phyloP scores from a whole-genome alignment of 768 basidiomycete genomes.

The Trametes cinnabarina region DNA sequence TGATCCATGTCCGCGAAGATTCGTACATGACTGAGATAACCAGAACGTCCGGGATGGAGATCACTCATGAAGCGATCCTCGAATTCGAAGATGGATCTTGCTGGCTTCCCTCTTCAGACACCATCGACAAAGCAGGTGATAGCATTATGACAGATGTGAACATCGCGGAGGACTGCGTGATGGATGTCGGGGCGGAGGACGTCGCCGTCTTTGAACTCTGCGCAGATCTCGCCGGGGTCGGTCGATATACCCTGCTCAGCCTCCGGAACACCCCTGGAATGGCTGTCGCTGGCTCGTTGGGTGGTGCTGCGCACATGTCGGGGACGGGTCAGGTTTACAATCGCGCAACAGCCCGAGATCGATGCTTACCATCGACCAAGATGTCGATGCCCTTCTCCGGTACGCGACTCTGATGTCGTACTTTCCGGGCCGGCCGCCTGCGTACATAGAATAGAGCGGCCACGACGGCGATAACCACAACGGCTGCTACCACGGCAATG shows the following conservation, averaged over 20 bases:
- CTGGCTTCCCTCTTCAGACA: constrained; percentile 15
- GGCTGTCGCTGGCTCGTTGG: not conserved
- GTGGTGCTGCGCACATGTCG: not conserved
- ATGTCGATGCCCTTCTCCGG: constrained; percentile 14
- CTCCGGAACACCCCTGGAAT: not conserved
- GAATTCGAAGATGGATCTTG: not conserved
- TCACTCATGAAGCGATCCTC: not conserved
- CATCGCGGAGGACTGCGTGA: constrained; percentile 18
- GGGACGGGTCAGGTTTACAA: not conserved
- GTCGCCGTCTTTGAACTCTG: constrained; percentile 19
- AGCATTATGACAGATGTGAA: constrained; percentile 23
- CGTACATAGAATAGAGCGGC: constrained; percentile 1
- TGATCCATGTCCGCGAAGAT: too few species aligned
- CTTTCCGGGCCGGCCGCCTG: constrained; percentile 1
- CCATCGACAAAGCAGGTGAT: constrained; percentile 20
- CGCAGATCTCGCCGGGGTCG: constrained; percentile 8
- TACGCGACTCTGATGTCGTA: not conserved
- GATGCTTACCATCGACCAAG: constrained; percentile 4
- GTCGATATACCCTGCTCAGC: constrained; percentile 15
- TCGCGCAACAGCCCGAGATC: not conserved
- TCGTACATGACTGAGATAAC: not conserved
- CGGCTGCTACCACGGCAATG: constrained; percentile 1
- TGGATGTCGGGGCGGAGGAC: constrained; percentile 17
- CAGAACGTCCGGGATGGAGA: not conserved
- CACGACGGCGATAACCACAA: not conserved